Base-by-base conservation (phyloP, 2,329 filamentous ascomycete genomes). In the Ophiostoma sp. region DNA sequence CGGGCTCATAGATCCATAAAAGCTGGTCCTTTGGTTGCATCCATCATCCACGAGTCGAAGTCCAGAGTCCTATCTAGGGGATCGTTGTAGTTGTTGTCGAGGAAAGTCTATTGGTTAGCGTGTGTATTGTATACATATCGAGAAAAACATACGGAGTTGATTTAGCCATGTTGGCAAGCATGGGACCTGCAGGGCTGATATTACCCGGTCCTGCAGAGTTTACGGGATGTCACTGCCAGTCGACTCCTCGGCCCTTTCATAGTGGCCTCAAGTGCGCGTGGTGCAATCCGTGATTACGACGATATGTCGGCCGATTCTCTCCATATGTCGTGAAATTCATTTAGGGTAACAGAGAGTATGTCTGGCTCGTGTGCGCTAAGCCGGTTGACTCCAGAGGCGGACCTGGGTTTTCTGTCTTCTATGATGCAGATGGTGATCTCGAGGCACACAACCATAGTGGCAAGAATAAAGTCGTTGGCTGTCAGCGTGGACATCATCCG, bases 71-170 rank as follows among this genome's bases (percentile, higher is more conserved):
- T n/a, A 5, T 36, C 27, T 9, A 66, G 36, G 5, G 64, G 52
- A 36, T 68, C 64, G 42, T 55, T 64, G 41, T 55, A 68, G 12
- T 49, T 49, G 44, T 66, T 66, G 47, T 68, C 67, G 7, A 68
- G 44, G n/a, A 68, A 55, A 4, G 41, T 65, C 67, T 66, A 9
- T 40, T 5, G 14, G 58, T 52, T 38, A 62, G 55, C 42, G 7
- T 7, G 12, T n/a, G 11, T 41, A 2, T 16, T n/a, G 18, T 4
- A 49, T 18, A 49, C 2, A 65, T n/a, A 38, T 4, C 16, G n/a
- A 3, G 52, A 65, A 41, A 74, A 8, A 44, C 42, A 44, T 44
- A 44, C 42, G 7, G 7, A 58, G 52, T 58, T 58, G 52, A 58
- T 58, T 11, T 14, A 58, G 52, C 52, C 52, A 58, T 38, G 0